These are phyloP conservation scores for Calophaca sinica DNA, from an alignment of 306 rosid genomes.

Conservation along the genomic window DNA sequence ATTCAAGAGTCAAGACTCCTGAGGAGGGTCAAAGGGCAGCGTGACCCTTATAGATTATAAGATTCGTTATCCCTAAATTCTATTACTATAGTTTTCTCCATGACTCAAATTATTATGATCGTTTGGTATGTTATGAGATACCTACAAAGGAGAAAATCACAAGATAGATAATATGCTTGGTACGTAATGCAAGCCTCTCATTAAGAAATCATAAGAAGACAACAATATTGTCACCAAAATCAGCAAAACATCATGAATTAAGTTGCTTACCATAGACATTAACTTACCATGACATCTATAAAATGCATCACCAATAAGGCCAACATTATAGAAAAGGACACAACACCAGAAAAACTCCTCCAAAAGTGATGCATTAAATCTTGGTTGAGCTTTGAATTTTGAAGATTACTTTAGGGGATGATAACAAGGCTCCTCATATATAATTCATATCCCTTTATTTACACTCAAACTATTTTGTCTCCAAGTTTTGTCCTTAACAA, in stretches of 20 bases:
- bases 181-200: neutral
- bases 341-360: slow-evolving; percentile 25
- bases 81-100: slow-evolving; percentile 45
- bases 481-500: slow-evolving; percentile 1
- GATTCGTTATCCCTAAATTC: slow-evolving; percentile 5
- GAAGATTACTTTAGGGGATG: slow-evolving; percentile 47
- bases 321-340: slow-evolving; percentile 44
- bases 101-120: slow-evolving; percentile 36
- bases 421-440: slow-evolving; percentile 41
- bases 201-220: slow-evolving; percentile 33
- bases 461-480: slow-evolving; percentile 21
- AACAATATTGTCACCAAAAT: slow-evolving; percentile 8
- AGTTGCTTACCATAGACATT: slow-evolving; percentile 44
- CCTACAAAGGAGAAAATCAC: slow-evolving; percentile 30
- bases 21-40: slow-evolving; percentile 45
- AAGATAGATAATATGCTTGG: slow-evolving; percentile 38
- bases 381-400: slow-evolving; percentile 50
- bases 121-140: slow-evolving; percentile 26
- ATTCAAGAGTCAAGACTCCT: slow-evolving; percentile 42
- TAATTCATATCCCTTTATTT: slow-evolving; percentile 42
- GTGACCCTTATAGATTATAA: slow-evolving; percentile 2
- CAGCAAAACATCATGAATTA: slow-evolving; percentile 37
- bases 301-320: slow-evolving; percentile 41
- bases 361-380: slow-evolving; percentile 9
- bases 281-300: slow-evolving; percentile 13